Base-by-base conservation (phyloP, 2,329 filamentous ascomycete species). In the Sporothrix dimorphospora region DNA sequence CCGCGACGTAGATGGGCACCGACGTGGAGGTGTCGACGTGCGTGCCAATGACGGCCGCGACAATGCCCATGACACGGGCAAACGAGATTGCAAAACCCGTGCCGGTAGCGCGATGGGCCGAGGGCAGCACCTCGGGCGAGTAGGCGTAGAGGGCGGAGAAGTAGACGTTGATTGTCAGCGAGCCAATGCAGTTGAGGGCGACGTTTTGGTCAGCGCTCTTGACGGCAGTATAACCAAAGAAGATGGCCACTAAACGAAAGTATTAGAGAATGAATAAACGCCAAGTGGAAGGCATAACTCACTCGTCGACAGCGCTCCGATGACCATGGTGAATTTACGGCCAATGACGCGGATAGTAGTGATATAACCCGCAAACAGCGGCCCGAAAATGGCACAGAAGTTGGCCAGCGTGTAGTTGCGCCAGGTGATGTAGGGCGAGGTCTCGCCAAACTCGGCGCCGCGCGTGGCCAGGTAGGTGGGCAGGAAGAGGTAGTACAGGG, bases 361-460 rank as follows among this genome's bases (percentile, higher is more conserved):
- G 42, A 66, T 66, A 19, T 66, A 66, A 4, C 63, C 63, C 5
- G 63, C 63, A 30, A 66, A 42, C 12, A 66, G 16, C 19, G 63
- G 63, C 21, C 63, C 63, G 24, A 66, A 66, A 21, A 66, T 66
- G 63, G 63, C 63, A 34, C 63, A 47, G 24, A 66, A 66, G 38
- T 66, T 66, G n/a, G 63, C 38, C 16, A 66, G 63, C 6, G 63
- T 66, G 42, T 66, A 66, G 42, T 66, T 66, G 4, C 63, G 34
- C 63, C 63, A 66, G 16, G 63, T 66, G 42, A 30, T 19, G 38
- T 42, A 66, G 21, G 63, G 7, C 24, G 63, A 66, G 8, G 63
- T 66, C 63, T 66, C 63, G 40, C 63, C 63, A 66, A 66, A 66
- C 63, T 66, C 42, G 21, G 63, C 63, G n/a, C 63, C 63, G 30